Evolutionary conservation across 2,329 filamentous ascomycete genomes (phyloP), one percentile per base, ranked within the genome.

Genomic region (Chaetomiaceae sp.): DNA sequence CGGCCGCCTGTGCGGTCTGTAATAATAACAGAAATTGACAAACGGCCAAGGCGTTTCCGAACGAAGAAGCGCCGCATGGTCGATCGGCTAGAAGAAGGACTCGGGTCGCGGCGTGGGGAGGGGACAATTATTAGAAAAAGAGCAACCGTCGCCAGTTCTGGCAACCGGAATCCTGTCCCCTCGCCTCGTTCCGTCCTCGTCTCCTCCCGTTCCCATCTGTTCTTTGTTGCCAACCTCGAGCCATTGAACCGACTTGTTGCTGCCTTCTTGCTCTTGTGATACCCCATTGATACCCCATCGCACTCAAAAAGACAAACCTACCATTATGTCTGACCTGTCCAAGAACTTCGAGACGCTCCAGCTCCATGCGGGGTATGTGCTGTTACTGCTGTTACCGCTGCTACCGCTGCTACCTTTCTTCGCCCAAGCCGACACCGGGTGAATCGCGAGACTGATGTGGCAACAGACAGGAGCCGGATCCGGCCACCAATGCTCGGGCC

Each of bases 271-370:
- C 13, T 9, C 25, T 50, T 55, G 34, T 57, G 54, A 49, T 55
- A 56, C 51, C 51, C 52, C 37, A 29, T 46, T 53, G 55, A 55
- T 53, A 55, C 54, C 51, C 54, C 23, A 23, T 32, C 11, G n/a
- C 32, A 6, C 20, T 38, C 34, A 27, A 14, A 16, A 25, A 16
- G 16, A 20, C 36, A 14, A 32, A 33, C 3, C 20, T 4, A 25
- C 34, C 38, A 62, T 56, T 57, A 76, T 76, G 74, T 65, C 74
- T 36, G 74, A 79, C 54, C 64, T 76, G 37, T 77, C 75, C 71
- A 77, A 76, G 62, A 81, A 85, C 70, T 94, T 94, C 64, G 89
- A 92, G 76, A 94, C 89, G 56, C 79, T 92, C 59, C 89, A 92
- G 76, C 81, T 94, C 61, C 89, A 94, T 70, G 89, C 88, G 67